phyloP scores from a whole-genome alignment of 345 rosid species.

The Murraya paniculata region DNA sequence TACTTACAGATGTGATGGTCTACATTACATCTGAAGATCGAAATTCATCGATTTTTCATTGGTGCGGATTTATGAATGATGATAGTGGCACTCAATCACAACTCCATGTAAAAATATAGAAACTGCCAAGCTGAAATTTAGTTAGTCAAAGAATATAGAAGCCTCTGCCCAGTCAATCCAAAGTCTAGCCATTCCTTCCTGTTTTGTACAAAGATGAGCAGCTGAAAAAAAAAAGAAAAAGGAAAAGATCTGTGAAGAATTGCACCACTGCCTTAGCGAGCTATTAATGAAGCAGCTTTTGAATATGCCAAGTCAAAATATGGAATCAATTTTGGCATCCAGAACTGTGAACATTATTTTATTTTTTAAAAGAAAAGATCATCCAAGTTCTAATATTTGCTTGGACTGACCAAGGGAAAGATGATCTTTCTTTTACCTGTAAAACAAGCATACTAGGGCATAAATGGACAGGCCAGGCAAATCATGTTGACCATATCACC shows the following conservation, averaged over 20 bases:
- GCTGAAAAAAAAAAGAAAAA: too few species aligned
- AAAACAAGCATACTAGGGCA: slow-evolving; percentile 44
- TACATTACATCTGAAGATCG: neutral
- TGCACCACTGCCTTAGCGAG: slow-evolving; percentile 38
- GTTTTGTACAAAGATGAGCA: too few species aligned
- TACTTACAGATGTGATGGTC: neutral
- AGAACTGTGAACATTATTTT: slow-evolving; percentile 21
- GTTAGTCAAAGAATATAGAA: too few species aligned
- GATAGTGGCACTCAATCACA: neutral
- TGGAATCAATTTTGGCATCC: slow-evolving; percentile 49
- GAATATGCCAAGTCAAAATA: slow-evolving; percentile 41
- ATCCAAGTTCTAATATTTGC: neutral
- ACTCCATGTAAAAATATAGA: too few species aligned
- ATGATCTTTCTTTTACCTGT: slow-evolving; percentile 21
- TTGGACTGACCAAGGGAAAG: neutral
- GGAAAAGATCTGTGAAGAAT: slow-evolving; percentile 27
- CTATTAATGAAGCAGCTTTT: slow-evolving; percentile 32
- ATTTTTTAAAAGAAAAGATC: neutral
- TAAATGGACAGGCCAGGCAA: slow-evolving; percentile 34
- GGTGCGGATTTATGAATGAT: neutral
- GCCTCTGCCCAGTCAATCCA: too few species aligned
- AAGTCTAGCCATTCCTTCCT: too few species aligned
- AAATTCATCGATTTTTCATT: too few species aligned
- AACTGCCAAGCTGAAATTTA: too few species aligned
- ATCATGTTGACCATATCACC: slow-evolving; percentile 11